A percentile compares a stretch with the other conserved stretches of the same genome.
Evolutionary conservation across 75 land plant species (phyloP).

Genomic region (Adiantum capillusveneris): DNA sequence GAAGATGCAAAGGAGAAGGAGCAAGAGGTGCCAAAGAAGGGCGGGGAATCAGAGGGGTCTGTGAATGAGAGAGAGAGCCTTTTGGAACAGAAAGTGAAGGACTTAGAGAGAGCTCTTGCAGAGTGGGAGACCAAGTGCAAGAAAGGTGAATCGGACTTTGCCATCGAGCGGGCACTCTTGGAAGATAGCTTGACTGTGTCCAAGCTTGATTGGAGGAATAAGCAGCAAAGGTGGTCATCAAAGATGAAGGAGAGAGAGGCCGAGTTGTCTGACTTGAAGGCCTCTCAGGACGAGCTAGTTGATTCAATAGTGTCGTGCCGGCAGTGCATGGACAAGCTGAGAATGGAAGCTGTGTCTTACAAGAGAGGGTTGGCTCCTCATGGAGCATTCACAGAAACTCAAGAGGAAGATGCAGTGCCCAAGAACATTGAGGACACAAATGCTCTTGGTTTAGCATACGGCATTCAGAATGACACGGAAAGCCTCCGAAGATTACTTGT

Average conservation of each 20-base stretch:
- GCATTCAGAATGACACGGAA: neutral
- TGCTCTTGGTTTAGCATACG: neutral
- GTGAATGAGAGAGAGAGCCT: neutral
- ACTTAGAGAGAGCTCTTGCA: neutral
- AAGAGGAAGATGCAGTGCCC: neutral
- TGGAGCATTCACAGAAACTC: neutral
- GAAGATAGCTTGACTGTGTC: neutral
- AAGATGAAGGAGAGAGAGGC: conserved; percentile 2
- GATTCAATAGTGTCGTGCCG: neutral
- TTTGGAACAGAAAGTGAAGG: conserved; percentile 1
- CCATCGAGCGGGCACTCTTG: neutral
- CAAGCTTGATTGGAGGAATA: conserved; percentile 4
- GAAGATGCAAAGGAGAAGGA: neutral
- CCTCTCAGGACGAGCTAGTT: neutral
- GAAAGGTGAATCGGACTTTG: conserved; percentile 3
- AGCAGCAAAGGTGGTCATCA: neutral
- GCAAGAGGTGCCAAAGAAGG: neutral
- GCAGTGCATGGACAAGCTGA: neutral
- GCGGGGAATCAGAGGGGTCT: neutral
- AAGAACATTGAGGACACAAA: neutral
- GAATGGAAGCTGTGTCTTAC: neutral
- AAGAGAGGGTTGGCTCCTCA: neutral
- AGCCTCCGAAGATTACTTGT: neutral
- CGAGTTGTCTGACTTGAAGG: neutral
- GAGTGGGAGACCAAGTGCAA: neutral